Base-by-base conservation (phyloP, 176 grass and related monocot genomes). In the Phyllostachys edulis region DNA sequence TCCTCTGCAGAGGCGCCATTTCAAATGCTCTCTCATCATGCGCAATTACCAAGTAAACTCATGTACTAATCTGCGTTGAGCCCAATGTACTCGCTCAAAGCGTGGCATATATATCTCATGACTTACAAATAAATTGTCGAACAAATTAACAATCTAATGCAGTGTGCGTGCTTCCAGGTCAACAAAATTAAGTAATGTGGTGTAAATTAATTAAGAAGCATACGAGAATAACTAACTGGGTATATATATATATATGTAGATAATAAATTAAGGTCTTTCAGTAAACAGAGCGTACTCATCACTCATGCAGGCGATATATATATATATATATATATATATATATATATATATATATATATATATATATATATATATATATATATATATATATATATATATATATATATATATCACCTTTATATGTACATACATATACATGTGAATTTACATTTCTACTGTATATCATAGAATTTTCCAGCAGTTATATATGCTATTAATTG, bases 1-100 rank as follows among this genome's bases (percentile, higher is more conserved):
- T 90, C 67, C 84, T 26, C 34, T 75, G 70, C 44, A 62, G 52
- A 36, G 52, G 44, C 42, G 59, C 42, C 54, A 62, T 71, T 82
- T 80, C 59, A 73, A 37, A 63, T 71, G 17, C 37, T 9, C 66
- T 9, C 46, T 55, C 39, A 15, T 55, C 64, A 15, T n/a, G n/a
- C n/a, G 32, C 21, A 73, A 45, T 87, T 63, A 77, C 0, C 16
- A 41, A 81, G 23, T 13, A 27, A 73, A 6, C 5, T 6, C 65
- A 34, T 67, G 39, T 34, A 67, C 37, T 29, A 29, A 29, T 29
- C 0, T 0, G 47, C 32, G 12, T 73, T 82, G 62, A 38, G 29
- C 69, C 21, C 8, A 63, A 37, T 27, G 7, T 39, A 0, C 17
- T 44, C 16, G 16, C n/a, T 62, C n/a, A 42, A 61, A 23, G 21